A percentile compares a stretch with the other conserved stretches of the same genome.
Conservation (phyloP, 2,329 filamentous ascomycete species). For the Fusarium tricinctum region DNA sequence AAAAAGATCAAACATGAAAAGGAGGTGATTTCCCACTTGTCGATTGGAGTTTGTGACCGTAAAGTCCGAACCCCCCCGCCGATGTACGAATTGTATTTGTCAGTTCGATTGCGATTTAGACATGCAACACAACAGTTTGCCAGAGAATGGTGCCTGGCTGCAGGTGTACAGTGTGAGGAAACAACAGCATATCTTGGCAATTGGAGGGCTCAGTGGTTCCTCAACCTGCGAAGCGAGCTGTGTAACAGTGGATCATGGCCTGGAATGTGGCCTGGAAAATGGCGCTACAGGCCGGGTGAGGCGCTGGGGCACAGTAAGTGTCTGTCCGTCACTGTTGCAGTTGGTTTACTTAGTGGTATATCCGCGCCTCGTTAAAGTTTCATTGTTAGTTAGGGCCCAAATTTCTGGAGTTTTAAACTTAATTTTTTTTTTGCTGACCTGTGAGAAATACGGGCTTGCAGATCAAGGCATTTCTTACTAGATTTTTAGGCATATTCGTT, state of each 20-base stretch:
- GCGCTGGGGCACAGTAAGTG: slow-evolving; percentile 20
- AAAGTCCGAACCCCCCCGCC: slow-evolving; percentile 22
- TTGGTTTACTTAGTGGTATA: neutral
- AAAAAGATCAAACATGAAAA: neutral
- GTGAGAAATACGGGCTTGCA: no score
- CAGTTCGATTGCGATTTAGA: neutral
- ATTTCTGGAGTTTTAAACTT: neutral
- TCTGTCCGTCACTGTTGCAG: neutral
- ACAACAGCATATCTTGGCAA: slow-evolving; percentile 12
- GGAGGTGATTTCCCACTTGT: slow-evolving; percentile 4
- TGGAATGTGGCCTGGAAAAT: neutral
- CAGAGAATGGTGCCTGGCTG: neutral
- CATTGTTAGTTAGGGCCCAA: neutral
- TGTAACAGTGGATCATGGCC: slow-evolving; percentile 22
- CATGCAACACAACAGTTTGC: neutral
- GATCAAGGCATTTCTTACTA: no score
- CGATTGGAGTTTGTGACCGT: slow-evolving; percentile 9
- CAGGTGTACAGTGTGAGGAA: slow-evolving; percentile 23
- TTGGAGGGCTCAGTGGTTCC: slow-evolving; percentile 2
- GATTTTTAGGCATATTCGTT: neutral
- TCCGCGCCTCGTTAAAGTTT: slow-evolving; percentile 12
- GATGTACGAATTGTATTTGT: slow-evolving; percentile 16
- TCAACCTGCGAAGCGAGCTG: slow-evolving; percentile 15
- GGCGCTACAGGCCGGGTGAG: slow-evolving; percentile 11
- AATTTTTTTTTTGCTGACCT: no score